Evolutionary conservation across 768 basidiomycete species (phyloP), one percentile per base, ranked within the genome.

Genomic region (Russula abietina): DNA sequence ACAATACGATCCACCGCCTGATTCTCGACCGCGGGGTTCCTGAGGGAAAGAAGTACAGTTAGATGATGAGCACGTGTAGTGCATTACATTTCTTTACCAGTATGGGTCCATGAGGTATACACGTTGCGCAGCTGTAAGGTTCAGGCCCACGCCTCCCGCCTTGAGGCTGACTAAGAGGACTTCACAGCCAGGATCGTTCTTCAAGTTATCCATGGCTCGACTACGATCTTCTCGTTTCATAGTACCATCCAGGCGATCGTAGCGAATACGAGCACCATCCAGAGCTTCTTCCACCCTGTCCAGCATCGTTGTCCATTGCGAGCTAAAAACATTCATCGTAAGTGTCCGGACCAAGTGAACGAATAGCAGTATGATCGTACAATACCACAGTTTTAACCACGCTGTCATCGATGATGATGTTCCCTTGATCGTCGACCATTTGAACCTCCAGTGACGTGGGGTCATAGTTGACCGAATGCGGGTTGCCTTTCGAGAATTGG

Each of bases 1-100:
- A 97, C 93, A 67, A 97, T 96, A 56, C 96, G 91, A 76, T 99
- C 97, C 32, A 98, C 92, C 22, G 95, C 96, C 75, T 98, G 96
- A 70, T 97, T 94, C 76, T 98, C 94, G 6, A 95, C 94, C 22
- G 93, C 93, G 17, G 94, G 94, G 69, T 97, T 97, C 93, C 91
- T 93, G 68, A 2, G 7, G 16, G 1, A 3, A 16, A 2, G 7
- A 49, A n/a, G 50, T 14, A 19, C 33, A 26, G 55, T 24, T 16
- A 57, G 33, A 65, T 16, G 43, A 22, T 17, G 28, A 53, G 1
- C 7, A 52, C 8, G 50, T 51, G 28, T 16, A 19, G 24, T 71
- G 28, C 4, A 24, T 54, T 71, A 22, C 4, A 24, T 54, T 49
- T 36, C 33, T 77, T 67, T 71, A 88, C 93, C 94, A 98, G 73